phyloP scores from a whole-genome alignment of 306 rosid genomes.

The Pyrus betulifolia region DNA sequence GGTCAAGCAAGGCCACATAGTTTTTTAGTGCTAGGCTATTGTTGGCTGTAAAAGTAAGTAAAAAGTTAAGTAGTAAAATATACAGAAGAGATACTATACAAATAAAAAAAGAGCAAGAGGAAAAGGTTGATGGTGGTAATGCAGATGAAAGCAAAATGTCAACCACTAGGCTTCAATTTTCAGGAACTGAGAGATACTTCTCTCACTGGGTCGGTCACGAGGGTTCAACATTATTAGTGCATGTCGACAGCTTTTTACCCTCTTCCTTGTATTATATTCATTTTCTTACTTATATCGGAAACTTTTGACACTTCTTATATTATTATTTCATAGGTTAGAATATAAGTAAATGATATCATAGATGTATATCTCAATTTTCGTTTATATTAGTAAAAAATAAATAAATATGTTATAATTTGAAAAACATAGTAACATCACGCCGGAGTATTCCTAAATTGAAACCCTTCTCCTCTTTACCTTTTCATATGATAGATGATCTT shows the following conservation, averaged over 20 bases:
- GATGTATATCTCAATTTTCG: too few relatives aligned
- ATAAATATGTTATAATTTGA: too few relatives aligned
- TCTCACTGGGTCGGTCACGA: conserved; percentile 3
- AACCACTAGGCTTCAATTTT: conserved; percentile 57
- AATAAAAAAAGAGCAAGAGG: conserved; percentile 11
- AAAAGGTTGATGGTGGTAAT: conserved; percentile 44
- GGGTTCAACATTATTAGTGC: not conserved
- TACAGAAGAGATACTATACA: conserved; percentile 1
- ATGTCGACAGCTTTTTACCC: not conserved
- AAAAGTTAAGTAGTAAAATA: not conserved
- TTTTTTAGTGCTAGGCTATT: not conserved
- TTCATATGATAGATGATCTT: not conserved
- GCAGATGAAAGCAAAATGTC: conserved; percentile 89
- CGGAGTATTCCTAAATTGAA: too few relatives aligned
- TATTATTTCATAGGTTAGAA: not conserved
- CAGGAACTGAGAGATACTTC: conserved; percentile 41
- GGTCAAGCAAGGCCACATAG: conserved; percentile 14
- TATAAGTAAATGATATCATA: too few relatives aligned
- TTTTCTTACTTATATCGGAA: too few relatives aligned
- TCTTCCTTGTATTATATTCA: not conserved
- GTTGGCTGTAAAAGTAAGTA: not conserved
- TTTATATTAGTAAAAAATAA: too few relatives aligned
- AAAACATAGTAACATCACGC: too few relatives aligned
- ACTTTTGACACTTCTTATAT: too few relatives aligned
- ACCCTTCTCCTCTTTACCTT: not conserved